Evolutionary conservation across 2,329 filamentous ascomycete species (phyloP).

Genomic region (Pseudogymnoascus destructans): DNA sequence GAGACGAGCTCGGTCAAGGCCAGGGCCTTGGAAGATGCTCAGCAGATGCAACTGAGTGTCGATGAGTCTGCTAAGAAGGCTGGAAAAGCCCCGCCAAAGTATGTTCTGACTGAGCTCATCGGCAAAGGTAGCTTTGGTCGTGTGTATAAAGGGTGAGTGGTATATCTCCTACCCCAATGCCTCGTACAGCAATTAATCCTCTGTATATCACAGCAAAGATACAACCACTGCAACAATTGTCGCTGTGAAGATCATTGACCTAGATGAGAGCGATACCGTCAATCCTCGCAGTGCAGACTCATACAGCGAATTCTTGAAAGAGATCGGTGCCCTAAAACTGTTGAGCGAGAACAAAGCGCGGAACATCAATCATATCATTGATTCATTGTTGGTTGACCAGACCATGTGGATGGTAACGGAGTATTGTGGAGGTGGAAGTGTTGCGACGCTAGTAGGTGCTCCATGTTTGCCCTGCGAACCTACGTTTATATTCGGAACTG

Average conservation of each 20-base stretch:
- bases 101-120: too few species aligned
- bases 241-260: slow-evolving; percentile 72
- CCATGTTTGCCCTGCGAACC: too few species aligned
- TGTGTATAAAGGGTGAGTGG: too few species aligned
- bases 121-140: too few species aligned
- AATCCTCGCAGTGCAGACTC: slow-evolving; percentile 53
- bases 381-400: slow-evolving; percentile 63
- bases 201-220: too few species aligned
- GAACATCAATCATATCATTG: slow-evolving; percentile 72
- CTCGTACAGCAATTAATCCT: too few species aligned
- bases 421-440: slow-evolving; percentile 73
- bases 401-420: slow-evolving; percentile 83
- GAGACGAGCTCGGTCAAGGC: too few species aligned
- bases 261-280: slow-evolving; percentile 60
- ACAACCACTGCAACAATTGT: slow-evolving; percentile 37
- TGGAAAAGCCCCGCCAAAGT: too few species aligned
- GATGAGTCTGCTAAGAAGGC: too few species aligned
- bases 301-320: slow-evolving; percentile 56
- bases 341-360: slow-evolving; percentile 61
- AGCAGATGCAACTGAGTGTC: too few species aligned
- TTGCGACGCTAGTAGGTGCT: slow-evolving; percentile 51
- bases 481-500: slow-evolving; percentile 27
- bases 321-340: slow-evolving; percentile 56
- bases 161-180: too few species aligned
- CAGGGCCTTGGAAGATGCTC: too few species aligned